These are phyloP conservation scores for Thermothielavioides terrestris DNA, from an alignment of 495 filamentous ascomycete species.

Conservation along the genomic window DNA sequence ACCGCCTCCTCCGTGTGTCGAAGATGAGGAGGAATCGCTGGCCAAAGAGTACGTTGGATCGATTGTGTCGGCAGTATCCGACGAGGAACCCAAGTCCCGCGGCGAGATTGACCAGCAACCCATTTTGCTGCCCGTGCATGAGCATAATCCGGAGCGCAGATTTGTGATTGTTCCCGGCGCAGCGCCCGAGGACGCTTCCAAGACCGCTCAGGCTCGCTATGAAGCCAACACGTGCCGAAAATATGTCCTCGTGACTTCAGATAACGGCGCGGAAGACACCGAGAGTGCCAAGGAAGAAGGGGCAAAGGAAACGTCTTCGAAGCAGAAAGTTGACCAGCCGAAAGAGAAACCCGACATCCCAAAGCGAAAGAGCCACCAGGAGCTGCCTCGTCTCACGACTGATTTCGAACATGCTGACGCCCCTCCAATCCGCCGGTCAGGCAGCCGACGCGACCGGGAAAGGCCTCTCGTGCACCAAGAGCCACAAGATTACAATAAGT, in stretches of 20 bases:
- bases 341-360: conserved; percentile 15
- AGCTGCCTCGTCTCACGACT: conserved; percentile 30
- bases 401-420: conserved; percentile 11
- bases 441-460: conserved; percentile 18
- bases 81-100: conserved; percentile 34
- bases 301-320: conserved; percentile 1
- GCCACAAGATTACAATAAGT: background rate
- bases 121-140: conserved; percentile 32
- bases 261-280: background rate
- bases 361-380: conserved; percentile 30
- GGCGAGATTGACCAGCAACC: conserved; percentile 38
- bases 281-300: conserved; percentile 14
- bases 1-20: conserved; percentile 36
- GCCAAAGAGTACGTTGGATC: conserved; percentile 34
- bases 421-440: conserved; percentile 12
- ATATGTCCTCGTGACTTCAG: conserved; percentile 19
- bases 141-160: conserved; percentile 40
- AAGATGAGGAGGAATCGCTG: conserved; percentile 39
- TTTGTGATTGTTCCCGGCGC: conserved; percentile 35
- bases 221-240: conserved; percentile 38
- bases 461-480: conserved; percentile 18
- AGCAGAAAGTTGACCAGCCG: background rate
- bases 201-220: conserved; percentile 22
- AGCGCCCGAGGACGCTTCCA: conserved; percentile 11
- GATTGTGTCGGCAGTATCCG: conserved; percentile 15